Evolutionary conservation across 2,329 filamentous ascomycete genomes (phyloP).

Genomic region (Sporothrix mexicana): DNA sequence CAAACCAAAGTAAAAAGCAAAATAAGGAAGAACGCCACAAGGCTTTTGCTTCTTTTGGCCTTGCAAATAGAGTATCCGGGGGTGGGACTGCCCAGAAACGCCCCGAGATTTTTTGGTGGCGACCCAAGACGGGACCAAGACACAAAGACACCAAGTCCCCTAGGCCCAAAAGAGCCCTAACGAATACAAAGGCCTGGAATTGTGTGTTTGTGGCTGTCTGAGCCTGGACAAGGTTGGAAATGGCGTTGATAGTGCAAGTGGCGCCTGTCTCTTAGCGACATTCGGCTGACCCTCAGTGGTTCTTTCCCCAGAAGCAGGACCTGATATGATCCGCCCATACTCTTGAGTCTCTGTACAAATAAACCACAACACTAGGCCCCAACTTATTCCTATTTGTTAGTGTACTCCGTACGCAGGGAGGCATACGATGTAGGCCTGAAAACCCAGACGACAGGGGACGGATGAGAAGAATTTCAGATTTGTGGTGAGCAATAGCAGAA

Average conservation of each 20-base stretch:
- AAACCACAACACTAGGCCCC: background rate
- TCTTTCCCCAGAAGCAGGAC: background rate
- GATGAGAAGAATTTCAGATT: constrained; percentile 15
- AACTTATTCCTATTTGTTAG: background rate
- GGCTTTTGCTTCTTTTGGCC: too few species aligned
- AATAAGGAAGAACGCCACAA: background rate
- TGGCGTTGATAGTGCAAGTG: background rate
- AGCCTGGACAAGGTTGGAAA: too few species aligned
- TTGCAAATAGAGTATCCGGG: constrained; percentile 18
- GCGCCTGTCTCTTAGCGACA: background rate
- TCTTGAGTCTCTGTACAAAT: too few species aligned
- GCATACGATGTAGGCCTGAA: background rate
- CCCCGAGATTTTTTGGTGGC: background rate
- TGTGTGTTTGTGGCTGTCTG: too few species aligned
- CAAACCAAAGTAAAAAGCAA: too few species aligned
- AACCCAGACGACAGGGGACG: constrained; percentile 6
- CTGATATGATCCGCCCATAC: background rate
- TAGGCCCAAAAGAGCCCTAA: too few species aligned
- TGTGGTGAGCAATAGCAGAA: background rate
- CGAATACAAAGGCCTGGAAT: background rate
- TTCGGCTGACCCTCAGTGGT: background rate
- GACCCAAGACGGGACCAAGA: too few species aligned
- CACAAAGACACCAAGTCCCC: background rate
- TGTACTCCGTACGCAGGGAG: background rate
- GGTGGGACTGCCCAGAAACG: background rate